Base-by-base conservation (phyloP, 1,284 basidiomycete genomes). In the Ganoderma boninense region DNA sequence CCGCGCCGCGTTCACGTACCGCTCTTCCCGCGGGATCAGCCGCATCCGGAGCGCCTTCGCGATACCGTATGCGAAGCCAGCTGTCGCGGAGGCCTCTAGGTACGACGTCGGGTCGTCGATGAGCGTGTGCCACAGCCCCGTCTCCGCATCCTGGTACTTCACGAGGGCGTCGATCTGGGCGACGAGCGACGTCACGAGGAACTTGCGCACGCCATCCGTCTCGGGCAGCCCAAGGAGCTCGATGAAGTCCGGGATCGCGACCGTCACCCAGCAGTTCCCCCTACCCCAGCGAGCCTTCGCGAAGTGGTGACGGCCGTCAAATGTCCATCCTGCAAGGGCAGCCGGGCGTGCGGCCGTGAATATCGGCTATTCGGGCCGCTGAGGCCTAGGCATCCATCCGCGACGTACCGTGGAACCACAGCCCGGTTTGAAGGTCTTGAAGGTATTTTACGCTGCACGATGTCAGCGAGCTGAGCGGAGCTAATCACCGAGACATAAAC, bases 181-280 rank as follows among this genome's bases (percentile, higher is more conserved):
- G 63, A 80, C 79, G 42, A 89, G 82, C 1, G 86, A 84, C 3
- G 82, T 80, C 20, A 85, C 80, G n/a, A 90, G 81, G 73, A 85
- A 85, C 70, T 82, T 76, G 62, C 85, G 82, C 23, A 87, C 69
- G 14, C 86, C 86, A 73, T 89, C 87, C 1, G 78, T 77, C 23
- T 79, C 73, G 2, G 82, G 81, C 16, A 85, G 80, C 18, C 82
- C 76, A 49, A 89, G 82, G 70, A 89, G 82, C 66, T 88, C 86
- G 72, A 91, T 85, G 79, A 92, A 89, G 73, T 90, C 85, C 0
- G 89, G 90, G 73, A 91, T 91, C 29, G 88, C 84, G 43, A 89
- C 82, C 0, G 89, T 91, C 68, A 89, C 85, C 87, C 89, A 92
- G 78, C 89, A 90, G 78, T 91, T 91, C 32, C 90, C 89, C 62